Conservation (phyloP, 352 stramenopile species). For the Phytophthora melonis region DNA sequence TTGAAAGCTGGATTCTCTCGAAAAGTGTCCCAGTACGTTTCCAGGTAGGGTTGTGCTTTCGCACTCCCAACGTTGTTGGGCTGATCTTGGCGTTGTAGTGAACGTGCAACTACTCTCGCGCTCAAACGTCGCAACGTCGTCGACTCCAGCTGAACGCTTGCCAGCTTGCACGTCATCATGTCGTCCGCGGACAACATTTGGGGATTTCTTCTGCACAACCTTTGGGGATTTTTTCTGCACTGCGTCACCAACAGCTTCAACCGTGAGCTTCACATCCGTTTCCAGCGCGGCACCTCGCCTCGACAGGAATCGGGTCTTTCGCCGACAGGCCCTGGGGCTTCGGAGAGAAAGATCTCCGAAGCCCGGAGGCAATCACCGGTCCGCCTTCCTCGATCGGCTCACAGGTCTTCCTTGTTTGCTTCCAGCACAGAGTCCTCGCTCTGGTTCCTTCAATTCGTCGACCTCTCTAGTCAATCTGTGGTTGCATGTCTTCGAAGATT, state of each 20-base stretch:
- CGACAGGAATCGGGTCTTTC: slow-evolving; percentile 24
- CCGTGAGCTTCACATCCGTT: slow-evolving; percentile 14
- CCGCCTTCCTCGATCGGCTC: slow-evolving; percentile 13
- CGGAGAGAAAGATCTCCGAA: slow-evolving; percentile 18
- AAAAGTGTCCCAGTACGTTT: slow-evolving; percentile 21
- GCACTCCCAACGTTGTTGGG: slow-evolving; percentile 16
- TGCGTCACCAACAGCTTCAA: not conserved
- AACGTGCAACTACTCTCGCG: slow-evolving; percentile 7
- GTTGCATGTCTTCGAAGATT: not conserved
- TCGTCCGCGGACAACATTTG: slow-evolving; percentile 5
- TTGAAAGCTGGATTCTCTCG: slow-evolving; percentile 8
- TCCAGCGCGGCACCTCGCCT: slow-evolving; percentile 19
- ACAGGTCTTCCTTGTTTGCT: slow-evolving; percentile 3
- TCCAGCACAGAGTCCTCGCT: slow-evolving; percentile 2
- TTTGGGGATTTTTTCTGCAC: slow-evolving; percentile 2
- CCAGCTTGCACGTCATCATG: not conserved
- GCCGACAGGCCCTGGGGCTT: slow-evolving; percentile 22
- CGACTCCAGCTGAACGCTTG: not conserved
- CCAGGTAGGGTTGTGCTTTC: slow-evolving; percentile 21
- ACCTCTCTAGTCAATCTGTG: not conserved
- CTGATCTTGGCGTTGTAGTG: slow-evolving; percentile 7
- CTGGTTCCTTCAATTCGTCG: not conserved
- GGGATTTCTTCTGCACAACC: slow-evolving; percentile 11
- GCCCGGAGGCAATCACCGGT: slow-evolving; percentile 9
- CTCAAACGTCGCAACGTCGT: not conserved